A percentile compares a stretch with the other conserved stretches of the same genome.
phyloP scores from a whole-genome alignment of 768 basidiomycete species.

The Calocera cornea region DNA sequence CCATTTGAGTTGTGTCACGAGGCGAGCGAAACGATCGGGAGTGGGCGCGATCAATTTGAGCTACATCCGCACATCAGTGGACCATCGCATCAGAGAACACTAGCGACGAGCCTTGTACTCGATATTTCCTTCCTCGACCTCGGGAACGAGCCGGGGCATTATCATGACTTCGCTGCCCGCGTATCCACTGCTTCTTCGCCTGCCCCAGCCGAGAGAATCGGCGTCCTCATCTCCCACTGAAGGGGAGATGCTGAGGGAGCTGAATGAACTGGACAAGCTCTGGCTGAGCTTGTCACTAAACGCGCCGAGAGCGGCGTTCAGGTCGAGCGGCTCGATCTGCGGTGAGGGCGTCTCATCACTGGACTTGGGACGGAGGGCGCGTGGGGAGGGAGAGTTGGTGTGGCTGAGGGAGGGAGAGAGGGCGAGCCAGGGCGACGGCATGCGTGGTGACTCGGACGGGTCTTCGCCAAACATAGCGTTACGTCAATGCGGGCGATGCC shows the following conservation, averaged over 20 bases:
- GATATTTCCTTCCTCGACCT: conserved; percentile 73
- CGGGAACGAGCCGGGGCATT: conserved; percentile 59
- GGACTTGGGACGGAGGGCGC: background rate
- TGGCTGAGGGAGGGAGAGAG: background rate
- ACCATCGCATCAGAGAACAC: background rate
- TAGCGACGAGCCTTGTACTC: conserved; percentile 54
- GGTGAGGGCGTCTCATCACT: background rate
- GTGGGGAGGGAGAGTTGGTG: background rate
- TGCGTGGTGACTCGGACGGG: background rate
- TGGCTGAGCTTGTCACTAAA: conserved; percentile 2
- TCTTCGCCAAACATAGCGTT: background rate
- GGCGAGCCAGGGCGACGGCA: background rate
- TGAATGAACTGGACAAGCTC: background rate
- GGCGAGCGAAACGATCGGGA: conserved; percentile 30
- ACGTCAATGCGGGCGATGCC: no score
- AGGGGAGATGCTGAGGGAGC: background rate
- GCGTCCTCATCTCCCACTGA: background rate
- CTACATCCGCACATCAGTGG: background rate
- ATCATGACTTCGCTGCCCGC: conserved; percentile 4
- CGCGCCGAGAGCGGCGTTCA: background rate
- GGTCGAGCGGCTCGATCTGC: background rate
- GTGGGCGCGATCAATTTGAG: conserved; percentile 67
- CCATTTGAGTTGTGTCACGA: conserved; percentile 95
- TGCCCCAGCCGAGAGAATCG: background rate
- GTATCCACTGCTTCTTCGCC: background rate